phyloP scores from a whole-genome alignment of 441 rosid species.

The Eutrema salsugineum region DNA sequence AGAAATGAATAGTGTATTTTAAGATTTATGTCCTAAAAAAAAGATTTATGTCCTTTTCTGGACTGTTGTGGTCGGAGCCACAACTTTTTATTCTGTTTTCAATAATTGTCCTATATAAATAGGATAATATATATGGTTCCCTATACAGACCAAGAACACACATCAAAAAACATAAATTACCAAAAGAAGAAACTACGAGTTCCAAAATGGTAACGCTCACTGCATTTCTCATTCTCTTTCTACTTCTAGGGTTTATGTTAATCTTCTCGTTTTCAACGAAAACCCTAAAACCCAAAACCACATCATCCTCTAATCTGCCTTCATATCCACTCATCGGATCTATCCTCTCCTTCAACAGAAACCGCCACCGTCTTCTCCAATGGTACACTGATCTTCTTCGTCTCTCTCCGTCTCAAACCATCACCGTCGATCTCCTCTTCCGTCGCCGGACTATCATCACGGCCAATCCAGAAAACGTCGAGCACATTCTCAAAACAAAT shows the following conservation, averaged over 20 bases:
- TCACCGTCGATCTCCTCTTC: slow-evolving; percentile 49
- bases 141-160: not conserved
- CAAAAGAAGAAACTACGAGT: not conserved
- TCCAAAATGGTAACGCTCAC: slow-evolving; percentile 13
- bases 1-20: not conserved
- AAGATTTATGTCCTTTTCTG: not conserved
- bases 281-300: slow-evolving; percentile 9
- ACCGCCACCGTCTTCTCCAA: slow-evolving; percentile 41
- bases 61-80: slow-evolving; percentile 24
- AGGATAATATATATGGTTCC: not conserved
- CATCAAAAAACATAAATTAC: not conserved
- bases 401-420: slow-evolving; percentile 47
- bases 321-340: slow-evolving; percentile 70
- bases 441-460: slow-evolving; percentile 47
- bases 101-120: not conserved
- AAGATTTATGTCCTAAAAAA: not conserved
- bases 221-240: slow-evolving; percentile 1
- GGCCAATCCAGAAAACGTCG: slow-evolving; percentile 61
- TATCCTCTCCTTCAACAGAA: slow-evolving; percentile 45
- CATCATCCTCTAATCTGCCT: slow-evolving; percentile 24
- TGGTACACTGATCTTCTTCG: slow-evolving; percentile 68
- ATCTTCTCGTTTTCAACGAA: not conserved
- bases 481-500: slow-evolving; percentile 61
- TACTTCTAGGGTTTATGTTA: slow-evolving; percentile 1
- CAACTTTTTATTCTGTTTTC: not conserved